A percentile compares a stretch with the other conserved stretches of the same genome.
Conservation (phyloP, 805 yeast species). For the Zygotorulaspora chibaensis region DNA sequence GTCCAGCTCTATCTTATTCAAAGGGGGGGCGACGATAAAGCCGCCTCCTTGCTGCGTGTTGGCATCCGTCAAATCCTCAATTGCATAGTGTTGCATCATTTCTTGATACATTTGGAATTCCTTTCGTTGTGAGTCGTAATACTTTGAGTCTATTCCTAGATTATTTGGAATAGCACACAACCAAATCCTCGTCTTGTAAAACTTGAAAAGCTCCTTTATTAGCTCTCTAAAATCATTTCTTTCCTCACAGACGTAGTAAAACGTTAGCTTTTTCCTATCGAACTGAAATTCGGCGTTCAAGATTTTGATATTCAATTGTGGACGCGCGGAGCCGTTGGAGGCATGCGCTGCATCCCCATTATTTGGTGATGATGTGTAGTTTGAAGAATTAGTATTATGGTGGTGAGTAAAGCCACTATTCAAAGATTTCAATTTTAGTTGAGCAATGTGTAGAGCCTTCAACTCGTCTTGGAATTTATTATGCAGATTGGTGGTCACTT, state of each 20-base stretch:
- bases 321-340: slow-evolving; percentile 10
- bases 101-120: slow-evolving; percentile 34
- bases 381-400: slow-evolving; percentile 14
- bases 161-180: slow-evolving; percentile 61
- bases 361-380: neutral
- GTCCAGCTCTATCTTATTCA: slow-evolving; percentile 32
- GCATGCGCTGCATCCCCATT: slow-evolving; percentile 1
- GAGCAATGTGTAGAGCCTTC: slow-evolving; percentile 64
- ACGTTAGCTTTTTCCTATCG: slow-evolving; percentile 71
- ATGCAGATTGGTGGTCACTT: slow-evolving; percentile 52
- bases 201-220: slow-evolving; percentile 67
- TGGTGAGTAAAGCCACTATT: slow-evolving; percentile 21
- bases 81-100: slow-evolving; percentile 32
- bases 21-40: slow-evolving; percentile 26
- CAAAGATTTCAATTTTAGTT: slow-evolving; percentile 44
- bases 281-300: slow-evolving; percentile 78
- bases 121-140: slow-evolving; percentile 30
- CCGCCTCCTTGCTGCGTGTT: slow-evolving; percentile 17
- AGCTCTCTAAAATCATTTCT: slow-evolving; percentile 70
- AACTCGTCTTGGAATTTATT: slow-evolving; percentile 67
- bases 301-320: slow-evolving; percentile 50
- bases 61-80: slow-evolving; percentile 25
- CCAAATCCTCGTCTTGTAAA: slow-evolving; percentile 79
- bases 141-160: slow-evolving; percentile 30
- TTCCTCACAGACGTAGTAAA: slow-evolving; percentile 60